Evolutionary conservation across 441 rosid species (phyloP).

Genomic region (Capsella rubella): DNA sequence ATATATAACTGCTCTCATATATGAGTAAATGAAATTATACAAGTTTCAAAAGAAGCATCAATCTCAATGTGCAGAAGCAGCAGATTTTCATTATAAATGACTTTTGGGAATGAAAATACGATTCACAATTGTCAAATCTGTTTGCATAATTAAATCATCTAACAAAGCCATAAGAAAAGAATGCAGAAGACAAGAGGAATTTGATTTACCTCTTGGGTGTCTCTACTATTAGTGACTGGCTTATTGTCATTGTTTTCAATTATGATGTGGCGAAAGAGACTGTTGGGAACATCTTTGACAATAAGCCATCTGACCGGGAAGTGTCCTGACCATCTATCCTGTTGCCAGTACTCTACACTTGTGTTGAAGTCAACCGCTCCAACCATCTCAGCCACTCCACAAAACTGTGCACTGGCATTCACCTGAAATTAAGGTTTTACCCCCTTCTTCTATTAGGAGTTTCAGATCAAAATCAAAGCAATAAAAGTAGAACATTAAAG

Average conservation of each 20-base stretch:
- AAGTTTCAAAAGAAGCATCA: slow-evolving; percentile 8
- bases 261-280: slow-evolving; percentile 60
- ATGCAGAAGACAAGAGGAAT: slow-evolving; percentile 14
- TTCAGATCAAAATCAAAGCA: not conserved
- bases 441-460: not conserved
- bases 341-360: slow-evolving; percentile 64
- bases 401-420: slow-evolving; percentile 62
- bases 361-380: slow-evolving; percentile 63
- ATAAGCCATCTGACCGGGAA: slow-evolving; percentile 60
- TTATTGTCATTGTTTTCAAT: slow-evolving; percentile 59
- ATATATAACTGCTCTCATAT: not conserved
- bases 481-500: slow-evolving; percentile 4
- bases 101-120: not conserved
- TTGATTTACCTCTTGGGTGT: slow-evolving; percentile 61
- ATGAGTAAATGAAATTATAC: not conserved
- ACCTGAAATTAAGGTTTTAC: slow-evolving; percentile 46
- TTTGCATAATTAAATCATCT: not conserved
- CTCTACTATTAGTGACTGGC: slow-evolving; percentile 67
- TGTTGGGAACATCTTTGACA: slow-evolving; percentile 61
- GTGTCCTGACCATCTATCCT: slow-evolving; percentile 66
- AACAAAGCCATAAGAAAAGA: not conserved
- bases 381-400: slow-evolving; percentile 67
- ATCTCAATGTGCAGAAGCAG: not conserved
- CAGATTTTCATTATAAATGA: not conserved
- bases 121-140: not conserved